Percentiles rank a stretch among this genome's conserved stretches.
Conservation (phyloP, 768 basidiomycete species). For the Boletus eberwhitei region DNA sequence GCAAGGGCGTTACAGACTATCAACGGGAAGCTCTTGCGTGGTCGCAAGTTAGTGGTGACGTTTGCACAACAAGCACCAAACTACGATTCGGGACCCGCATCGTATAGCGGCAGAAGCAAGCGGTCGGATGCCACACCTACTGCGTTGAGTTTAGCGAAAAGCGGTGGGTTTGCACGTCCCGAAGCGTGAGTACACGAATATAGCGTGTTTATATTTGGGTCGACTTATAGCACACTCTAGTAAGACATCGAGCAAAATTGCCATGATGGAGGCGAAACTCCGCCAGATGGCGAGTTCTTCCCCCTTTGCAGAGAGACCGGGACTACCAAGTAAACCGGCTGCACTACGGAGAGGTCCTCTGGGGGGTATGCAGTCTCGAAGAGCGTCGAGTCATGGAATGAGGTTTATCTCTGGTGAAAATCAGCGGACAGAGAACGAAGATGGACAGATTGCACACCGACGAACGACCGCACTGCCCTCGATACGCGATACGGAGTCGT, state of each 20-base stretch:
- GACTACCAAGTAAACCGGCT: conserved; percentile 22
- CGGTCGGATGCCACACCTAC: conserved; percentile 72
- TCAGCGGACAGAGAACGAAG: conserved; percentile 1
- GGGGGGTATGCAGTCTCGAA: background rate
- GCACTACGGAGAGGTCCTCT: background rate
- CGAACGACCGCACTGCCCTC: background rate
- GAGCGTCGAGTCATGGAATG: background rate
- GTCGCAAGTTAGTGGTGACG: conserved; percentile 88
- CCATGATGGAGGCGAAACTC: conserved; percentile 94
- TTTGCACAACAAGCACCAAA: conserved; percentile 81
- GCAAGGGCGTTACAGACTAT: conserved; percentile 67
- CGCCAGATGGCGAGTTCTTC: conserved; percentile 59
- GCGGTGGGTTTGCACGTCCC: conserved; percentile 46
- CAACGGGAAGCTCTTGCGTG: conserved; percentile 79
- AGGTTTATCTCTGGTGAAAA: background rate
- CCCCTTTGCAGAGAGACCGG: conserved; percentile 18
- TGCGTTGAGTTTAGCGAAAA: conserved; percentile 84
- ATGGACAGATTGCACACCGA: background rate
- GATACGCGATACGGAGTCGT: conserved; percentile 7
- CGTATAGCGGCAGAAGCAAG: conserved; percentile 35
- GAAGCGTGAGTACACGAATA: conserved; percentile 39
- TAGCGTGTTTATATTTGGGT: conserved; percentile 1
- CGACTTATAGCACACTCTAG: conserved; percentile 11
- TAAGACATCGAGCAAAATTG: conserved; percentile 87
- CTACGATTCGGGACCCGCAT: conserved; percentile 27